Evolutionary conservation across 495 filamentous ascomycete genomes (phyloP), one percentile per base, ranked within the genome.

Genomic region (Penicillium arizonense): DNA sequence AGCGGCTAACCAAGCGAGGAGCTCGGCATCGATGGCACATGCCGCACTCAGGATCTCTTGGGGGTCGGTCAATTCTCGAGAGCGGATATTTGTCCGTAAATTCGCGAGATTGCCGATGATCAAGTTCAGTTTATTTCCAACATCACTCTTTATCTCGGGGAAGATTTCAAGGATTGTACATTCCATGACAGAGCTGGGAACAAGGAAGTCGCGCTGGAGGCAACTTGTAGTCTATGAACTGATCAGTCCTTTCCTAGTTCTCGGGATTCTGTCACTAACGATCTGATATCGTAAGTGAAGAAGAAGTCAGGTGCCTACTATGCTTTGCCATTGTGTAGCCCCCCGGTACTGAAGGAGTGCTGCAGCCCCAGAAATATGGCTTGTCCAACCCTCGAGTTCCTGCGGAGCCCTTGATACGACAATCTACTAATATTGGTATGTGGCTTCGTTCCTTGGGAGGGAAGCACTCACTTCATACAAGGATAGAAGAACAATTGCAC

Each of bases 231-330:
- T 39, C 46, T 48, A 35, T 13, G 20, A 49, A 30, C 18, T 1
- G 20, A 12, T 47, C 35, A 47, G 23, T 42, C 23, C 30, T 33
- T n/a, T 45, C 4, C 23, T 8, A 42, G 23, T 13, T 37, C 14
- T 24, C n/a, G 34, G 10, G n/a, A 21, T 23, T 39, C n/a, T n/a
- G 16, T 38, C 16, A 48, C 46, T 10, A 4, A 48, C 33, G n/a
- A 48, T 39, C 21, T 48, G 46, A 34, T 48, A 48, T 24, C 46
- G 23, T 5, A 48, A 28, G 38, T 48, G 46, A 5, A 48, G 46
- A n/a, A 48, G 38, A n/a, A 48, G 21, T 6, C 46, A 34, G 10
- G 38, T 36, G 8, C 46, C 46, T 24, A 48, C 33, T 16, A 26
- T 24, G 28, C 10, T 48, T 30, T 35, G 35, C 46, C 21, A 24